Evolutionary conservation across 2,329 filamentous ascomycete genomes (phyloP).

Genomic region (Mycogone perniciosa): DNA sequence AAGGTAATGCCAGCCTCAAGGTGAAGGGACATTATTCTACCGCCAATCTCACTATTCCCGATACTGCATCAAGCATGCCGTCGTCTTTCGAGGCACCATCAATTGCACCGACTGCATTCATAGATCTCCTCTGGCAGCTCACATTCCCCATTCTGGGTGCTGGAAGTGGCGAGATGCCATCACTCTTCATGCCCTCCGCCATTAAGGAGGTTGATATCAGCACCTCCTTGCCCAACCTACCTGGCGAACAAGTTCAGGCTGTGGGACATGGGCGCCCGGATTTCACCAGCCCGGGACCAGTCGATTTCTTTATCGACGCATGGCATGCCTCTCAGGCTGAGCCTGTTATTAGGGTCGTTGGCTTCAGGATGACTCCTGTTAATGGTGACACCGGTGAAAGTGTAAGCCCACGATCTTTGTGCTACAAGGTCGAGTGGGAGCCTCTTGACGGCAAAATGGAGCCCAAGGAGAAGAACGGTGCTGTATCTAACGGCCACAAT

Average conservation of each 20-base stretch:
- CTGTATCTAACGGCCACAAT: not conserved
- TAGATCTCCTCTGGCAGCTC: conserved; percentile 40
- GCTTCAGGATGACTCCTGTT: conserved; percentile 36
- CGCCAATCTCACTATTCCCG: conserved; percentile 31
- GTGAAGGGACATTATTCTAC: conserved; percentile 15
- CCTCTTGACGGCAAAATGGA: conserved; percentile 22
- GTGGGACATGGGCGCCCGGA: conserved; percentile 22
- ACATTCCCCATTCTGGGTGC: conserved; percentile 33
- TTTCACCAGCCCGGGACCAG: conserved; percentile 19
- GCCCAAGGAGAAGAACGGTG: not conserved
- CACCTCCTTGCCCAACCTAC: conserved; percentile 17
- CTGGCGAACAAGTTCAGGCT: conserved; percentile 24
- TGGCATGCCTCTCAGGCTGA: conserved; percentile 22
- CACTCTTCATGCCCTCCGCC: conserved; percentile 32
- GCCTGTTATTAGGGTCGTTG: conserved; percentile 31
- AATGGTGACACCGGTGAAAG: conserved; percentile 25
- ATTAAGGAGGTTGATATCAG: conserved; percentile 27
- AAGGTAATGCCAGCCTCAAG: conserved; percentile 10
- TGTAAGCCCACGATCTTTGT: conserved; percentile 25
- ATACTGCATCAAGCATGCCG: conserved; percentile 41
- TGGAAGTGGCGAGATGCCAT: conserved; percentile 23
- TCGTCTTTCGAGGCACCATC: conserved; percentile 36
- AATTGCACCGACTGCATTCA: conserved; percentile 39
- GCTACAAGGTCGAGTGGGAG: conserved; percentile 42
- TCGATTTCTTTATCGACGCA: conserved; percentile 30